Evolutionary conservation across 2,329 filamentous ascomycete genomes (phyloP).

Genomic region (Cytospora chrysosperma): DNA sequence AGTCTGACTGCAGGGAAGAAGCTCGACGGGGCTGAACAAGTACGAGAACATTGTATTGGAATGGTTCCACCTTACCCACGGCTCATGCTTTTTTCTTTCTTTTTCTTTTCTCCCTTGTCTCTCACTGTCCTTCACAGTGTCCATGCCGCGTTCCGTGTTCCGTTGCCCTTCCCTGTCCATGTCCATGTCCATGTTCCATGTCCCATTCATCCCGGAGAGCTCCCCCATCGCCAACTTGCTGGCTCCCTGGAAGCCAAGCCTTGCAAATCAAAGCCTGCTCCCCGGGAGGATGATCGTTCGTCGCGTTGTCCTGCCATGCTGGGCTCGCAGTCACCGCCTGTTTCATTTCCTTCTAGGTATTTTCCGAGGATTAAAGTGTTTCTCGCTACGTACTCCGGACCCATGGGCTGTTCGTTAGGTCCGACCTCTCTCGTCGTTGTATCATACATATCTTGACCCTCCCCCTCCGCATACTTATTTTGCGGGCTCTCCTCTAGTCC

Average conservation of each 20-base stretch:
- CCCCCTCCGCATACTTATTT: slow-evolving; percentile 21
- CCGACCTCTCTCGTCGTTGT: slow-evolving; percentile 14
- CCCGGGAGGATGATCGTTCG: slow-evolving; percentile 25
- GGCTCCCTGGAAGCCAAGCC: slow-evolving; percentile 23
- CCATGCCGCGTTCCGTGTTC: slow-evolving; percentile 18
- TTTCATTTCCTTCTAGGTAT: slow-evolving; percentile 24
- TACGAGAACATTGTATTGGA: slow-evolving; percentile 21
- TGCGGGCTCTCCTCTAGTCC: slow-evolving; percentile 7
- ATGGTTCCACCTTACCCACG: slow-evolving; percentile 24
- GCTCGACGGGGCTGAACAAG: slow-evolving; percentile 13
- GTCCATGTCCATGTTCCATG: slow-evolving; percentile 24
- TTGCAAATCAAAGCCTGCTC: slow-evolving; percentile 24
- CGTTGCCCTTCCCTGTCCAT: neutral
- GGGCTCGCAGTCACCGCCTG: slow-evolving; percentile 26
- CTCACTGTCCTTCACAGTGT: slow-evolving; percentile 21
- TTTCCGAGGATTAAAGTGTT: slow-evolving; percentile 24
- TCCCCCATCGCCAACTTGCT: slow-evolving; percentile 25
- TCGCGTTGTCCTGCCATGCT: slow-evolving; percentile 18
- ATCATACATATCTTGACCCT: slow-evolving; percentile 25
- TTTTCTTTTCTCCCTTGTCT: slow-evolving; percentile 4
- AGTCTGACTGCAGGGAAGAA: slow-evolving; percentile 14
- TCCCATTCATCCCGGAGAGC: slow-evolving; percentile 23
- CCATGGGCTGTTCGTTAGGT: slow-evolving; percentile 17
- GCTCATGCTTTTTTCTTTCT: slow-evolving; percentile 5
- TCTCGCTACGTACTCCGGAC: slow-evolving; percentile 22